A percentile compares a stretch with the other conserved stretches of the same genome.
Evolutionary conservation across 2,329 filamentous ascomycete species (phyloP).

Genomic region (Aspergillus sp.): DNA sequence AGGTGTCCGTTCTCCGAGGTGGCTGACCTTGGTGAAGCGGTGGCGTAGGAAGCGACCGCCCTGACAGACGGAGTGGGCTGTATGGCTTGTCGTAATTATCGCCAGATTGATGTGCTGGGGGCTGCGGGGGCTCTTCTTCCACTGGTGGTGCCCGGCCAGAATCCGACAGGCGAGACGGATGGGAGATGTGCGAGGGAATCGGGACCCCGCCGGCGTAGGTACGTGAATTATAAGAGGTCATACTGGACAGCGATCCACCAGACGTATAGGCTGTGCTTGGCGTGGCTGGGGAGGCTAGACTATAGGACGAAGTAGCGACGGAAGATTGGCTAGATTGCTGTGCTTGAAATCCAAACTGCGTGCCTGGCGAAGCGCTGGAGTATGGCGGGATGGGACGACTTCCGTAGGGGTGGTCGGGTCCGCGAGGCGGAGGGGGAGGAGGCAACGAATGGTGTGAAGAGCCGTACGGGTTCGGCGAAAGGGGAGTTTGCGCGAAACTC

Average conservation of each 20-base stretch:
- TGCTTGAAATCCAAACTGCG: constrained; percentile 28
- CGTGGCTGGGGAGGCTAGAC: constrained; percentile 22
- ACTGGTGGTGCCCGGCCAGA: constrained; percentile 14
- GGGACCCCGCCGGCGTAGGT: constrained; percentile 25
- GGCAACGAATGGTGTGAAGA: constrained; percentile 25
- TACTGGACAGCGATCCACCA: constrained; percentile 19
- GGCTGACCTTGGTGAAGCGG: constrained; percentile 53
- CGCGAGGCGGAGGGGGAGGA: constrained; percentile 41
- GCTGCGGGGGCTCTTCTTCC: constrained; percentile 35
- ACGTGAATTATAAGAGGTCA: constrained; percentile 18
- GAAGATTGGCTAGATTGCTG: constrained; percentile 27
- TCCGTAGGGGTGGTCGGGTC: constrained; percentile 39
- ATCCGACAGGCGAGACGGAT: constrained; percentile 25
- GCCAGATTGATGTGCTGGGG: constrained; percentile 31
- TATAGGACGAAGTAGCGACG: constrained; percentile 26
- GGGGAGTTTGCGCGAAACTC: constrained; percentile 27
- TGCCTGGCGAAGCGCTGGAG: constrained; percentile 22
- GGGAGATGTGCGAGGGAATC: constrained; percentile 23
- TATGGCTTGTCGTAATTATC: constrained; percentile 29
- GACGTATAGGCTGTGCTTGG: constrained; percentile 23
- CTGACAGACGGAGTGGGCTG: constrained; percentile 31
- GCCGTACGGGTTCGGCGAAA: constrained; percentile 34
- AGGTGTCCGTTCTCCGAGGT: constrained; percentile 52
- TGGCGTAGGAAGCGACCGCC: constrained; percentile 46
- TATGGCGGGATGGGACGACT: constrained; percentile 33